Evolutionary conservation across 768 basidiomycete species (phyloP), one percentile per base, ranked within the genome.

Genomic region (Mycena vulgaris): DNA sequence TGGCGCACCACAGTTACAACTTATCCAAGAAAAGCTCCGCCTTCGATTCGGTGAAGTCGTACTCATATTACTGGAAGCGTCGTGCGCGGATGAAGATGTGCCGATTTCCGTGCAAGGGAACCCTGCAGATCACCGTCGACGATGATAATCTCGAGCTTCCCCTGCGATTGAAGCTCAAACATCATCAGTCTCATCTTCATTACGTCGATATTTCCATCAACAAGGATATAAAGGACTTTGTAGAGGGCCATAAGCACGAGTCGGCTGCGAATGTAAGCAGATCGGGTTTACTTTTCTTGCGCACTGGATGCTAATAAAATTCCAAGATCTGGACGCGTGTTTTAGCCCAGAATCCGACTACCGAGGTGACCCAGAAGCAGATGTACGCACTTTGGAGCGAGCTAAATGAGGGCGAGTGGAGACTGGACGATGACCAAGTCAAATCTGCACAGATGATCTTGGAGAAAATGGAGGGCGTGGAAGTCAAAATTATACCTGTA

Each of bases 381-480:
- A 60, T 60, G 1, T 60, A 60, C 37, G 40, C 40, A 16, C 40
- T 45, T 3, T 59, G 57, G 57, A 30, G 28, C 48, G 56, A 62
- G 9, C 23, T 68, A 1, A 63, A 74, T 27, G 52, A 72, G 33
- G 63, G 48, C 23, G 71, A 27, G 9, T 75, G 74, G 70, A 63
- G 52, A 28, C 69, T 65, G 0, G 61, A 74, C 45, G 40, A 61
- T 2, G 73, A 75, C 40, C 63, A 73, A 42, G 37, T 75, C 19
- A 66, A 61, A 63, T 75, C 74, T 11, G 69, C 70, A 21, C 40
- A 57, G 55, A 69, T 35, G 31, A n/a, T 73, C 5, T 28, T 75
- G 7, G 23, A 72, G 17, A 60, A 55, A 35, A 40, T 67, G 33
- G 57, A 72, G 27, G 67, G 62, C 21, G 23, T 19, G 4, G 31